Conservation (phyloP, 139 green algal genomes). For the Edaphochlamys debaryana region DNA sequence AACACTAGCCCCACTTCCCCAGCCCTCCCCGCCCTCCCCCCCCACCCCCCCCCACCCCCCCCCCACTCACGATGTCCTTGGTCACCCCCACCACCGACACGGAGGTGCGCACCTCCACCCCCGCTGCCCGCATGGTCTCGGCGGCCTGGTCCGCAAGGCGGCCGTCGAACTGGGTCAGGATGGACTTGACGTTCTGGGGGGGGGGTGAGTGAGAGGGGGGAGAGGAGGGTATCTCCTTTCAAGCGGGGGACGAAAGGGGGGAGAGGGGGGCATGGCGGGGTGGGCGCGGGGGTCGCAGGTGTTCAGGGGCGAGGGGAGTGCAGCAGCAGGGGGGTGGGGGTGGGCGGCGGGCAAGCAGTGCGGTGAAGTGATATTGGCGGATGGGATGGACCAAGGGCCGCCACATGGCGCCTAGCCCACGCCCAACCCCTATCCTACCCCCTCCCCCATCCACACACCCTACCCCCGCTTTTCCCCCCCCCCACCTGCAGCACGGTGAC, state of each 20-base stretch:
- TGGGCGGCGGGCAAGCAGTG: too few relatives aligned
- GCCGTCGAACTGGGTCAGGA: slow-evolving; percentile 72
- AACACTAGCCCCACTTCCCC: too few relatives aligned
- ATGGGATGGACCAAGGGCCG: too few relatives aligned
- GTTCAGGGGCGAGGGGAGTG: too few relatives aligned
- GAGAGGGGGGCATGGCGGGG: neutral
- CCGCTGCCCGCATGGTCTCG: slow-evolving; percentile 51
- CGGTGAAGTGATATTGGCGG: too few relatives aligned
- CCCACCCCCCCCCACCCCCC: neutral
- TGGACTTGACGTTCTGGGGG: slow-evolving; percentile 16
- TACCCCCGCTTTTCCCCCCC: too few relatives aligned
- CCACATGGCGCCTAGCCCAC: too few relatives aligned
- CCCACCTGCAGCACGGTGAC: slow-evolving; percentile 66
- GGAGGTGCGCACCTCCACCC: slow-evolving; percentile 59
- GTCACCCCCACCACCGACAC: slow-evolving; percentile 61
- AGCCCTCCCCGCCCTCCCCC: too few relatives aligned
- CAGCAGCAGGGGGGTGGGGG: too few relatives aligned
- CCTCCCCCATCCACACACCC: too few relatives aligned
- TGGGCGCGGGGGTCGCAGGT: neutral
- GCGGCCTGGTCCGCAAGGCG: slow-evolving; percentile 57
- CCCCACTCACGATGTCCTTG: neutral
- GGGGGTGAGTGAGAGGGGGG: neutral
- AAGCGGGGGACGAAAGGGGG: neutral
- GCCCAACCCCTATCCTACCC: too few relatives aligned
- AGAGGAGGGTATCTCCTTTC: too few relatives aligned